These are phyloP conservation scores for Lizonia empirigonia DNA, from an alignment of 2,329 filamentous ascomycete genomes.

Conservation along the genomic window DNA sequence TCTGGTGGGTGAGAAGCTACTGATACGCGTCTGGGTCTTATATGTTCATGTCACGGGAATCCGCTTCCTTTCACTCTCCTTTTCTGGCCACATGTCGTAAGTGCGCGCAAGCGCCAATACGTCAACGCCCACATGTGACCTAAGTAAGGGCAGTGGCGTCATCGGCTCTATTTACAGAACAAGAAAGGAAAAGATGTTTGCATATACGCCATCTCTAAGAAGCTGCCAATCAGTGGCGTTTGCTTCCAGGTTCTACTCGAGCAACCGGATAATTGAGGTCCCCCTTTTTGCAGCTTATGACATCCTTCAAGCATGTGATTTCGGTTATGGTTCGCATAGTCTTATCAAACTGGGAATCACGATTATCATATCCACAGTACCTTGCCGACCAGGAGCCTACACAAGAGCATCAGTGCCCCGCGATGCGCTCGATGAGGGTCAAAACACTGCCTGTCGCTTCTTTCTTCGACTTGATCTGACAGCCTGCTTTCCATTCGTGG, in stretches of 20 bases:
- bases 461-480: not conserved
- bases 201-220: not conserved
- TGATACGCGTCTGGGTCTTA: too few species aligned
- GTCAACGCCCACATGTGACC: not conserved
- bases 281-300: too few species aligned
- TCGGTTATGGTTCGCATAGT: too few species aligned
- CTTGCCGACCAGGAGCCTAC: too few species aligned
- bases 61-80: not conserved
- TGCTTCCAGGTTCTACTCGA: not conserved
- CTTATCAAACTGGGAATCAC: too few species aligned
- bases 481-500: not conserved
- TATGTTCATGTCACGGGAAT: not conserved
- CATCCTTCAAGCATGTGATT: too few species aligned
- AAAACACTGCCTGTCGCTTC: too few species aligned
- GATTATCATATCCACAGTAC: too few species aligned
- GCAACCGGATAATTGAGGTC: not conserved
- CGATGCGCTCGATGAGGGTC: too few species aligned
- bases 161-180: not conserved
- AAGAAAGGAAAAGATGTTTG: not conserved
- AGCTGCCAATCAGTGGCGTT: not conserved
- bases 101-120: not conserved
- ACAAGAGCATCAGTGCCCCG: too few species aligned
- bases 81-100: not conserved
- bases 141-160: too few species aligned
- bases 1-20: not conserved